These are phyloP conservation scores for Oldenlandia corymbosa DNA, from an alignment of 257 asterid genomes.

Conservation along the genomic window DNA sequence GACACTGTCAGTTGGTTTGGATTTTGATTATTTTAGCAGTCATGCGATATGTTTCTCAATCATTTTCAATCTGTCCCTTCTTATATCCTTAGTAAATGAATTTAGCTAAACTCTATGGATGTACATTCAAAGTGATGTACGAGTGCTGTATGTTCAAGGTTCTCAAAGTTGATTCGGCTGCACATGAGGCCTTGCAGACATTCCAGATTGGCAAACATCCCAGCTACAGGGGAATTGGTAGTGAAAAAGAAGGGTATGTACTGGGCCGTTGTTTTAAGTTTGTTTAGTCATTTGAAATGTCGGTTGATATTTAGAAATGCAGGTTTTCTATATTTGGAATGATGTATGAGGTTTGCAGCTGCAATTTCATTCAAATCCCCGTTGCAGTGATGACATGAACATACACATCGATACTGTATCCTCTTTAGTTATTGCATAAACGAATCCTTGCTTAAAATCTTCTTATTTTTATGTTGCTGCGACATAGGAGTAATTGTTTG, in stretches of 20 bases:
- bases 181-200: conserved; percentile 89
- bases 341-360: conserved; percentile 85
- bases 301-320: conserved; percentile 29
- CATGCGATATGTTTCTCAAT: background rate
- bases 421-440: conserved; percentile 39
- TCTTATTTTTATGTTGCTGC: background rate
- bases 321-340: conserved; percentile 95
- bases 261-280: conserved; percentile 11
- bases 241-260: conserved; percentile 95
- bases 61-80: background rate
- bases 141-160: conserved; percentile 85
- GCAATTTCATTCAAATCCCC: conserved; percentile 16
- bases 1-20: no score
- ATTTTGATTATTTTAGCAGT: no score
- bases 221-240: conserved; percentile 98
- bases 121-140: conserved; percentile 83
- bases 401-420: conserved; percentile 90
- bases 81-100: background rate
- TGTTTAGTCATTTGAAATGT: conserved; percentile 12
- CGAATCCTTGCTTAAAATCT: background rate
- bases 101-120: conserved; percentile 94
- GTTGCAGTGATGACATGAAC: conserved; percentile 50
- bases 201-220: conserved; percentile 97
- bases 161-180: conserved; percentile 89
- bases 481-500: background rate